Conservation (phyloP, 306 rosid species). For the Lagenaria siceraria region DNA sequence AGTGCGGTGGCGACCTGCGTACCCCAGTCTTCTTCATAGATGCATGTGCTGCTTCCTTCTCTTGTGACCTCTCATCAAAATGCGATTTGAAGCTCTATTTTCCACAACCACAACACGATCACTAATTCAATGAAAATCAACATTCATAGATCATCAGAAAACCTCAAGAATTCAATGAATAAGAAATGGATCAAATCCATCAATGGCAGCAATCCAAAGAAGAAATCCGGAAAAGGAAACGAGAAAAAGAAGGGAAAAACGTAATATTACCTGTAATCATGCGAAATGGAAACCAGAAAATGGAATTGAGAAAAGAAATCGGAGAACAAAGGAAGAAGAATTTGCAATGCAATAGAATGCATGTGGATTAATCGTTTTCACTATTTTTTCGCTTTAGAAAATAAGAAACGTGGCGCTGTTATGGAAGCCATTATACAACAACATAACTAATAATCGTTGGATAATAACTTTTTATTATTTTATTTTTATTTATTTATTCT, state of each 20-base stretch:
- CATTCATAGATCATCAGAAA: background rate
- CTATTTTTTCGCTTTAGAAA: background rate
- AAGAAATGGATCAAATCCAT: too few relatives aligned
- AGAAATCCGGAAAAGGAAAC: background rate
- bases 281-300: background rate
- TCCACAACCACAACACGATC: background rate
- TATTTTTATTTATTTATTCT: too few relatives aligned
- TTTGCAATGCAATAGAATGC: background rate
- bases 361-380: background rate
- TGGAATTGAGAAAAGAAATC: background rate
- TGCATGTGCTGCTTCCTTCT: conserved; percentile 33
- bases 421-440: background rate
- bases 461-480: too few relatives aligned
- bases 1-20: conserved; percentile 27
- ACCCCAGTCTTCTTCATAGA: conserved; percentile 73
- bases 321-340: background rate
- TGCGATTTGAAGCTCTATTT: background rate
- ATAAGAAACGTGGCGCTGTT: too few relatives aligned
- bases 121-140: background rate
- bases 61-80: conserved; percentile 68
- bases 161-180: too few relatives aligned
- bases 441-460: background rate
- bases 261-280: background rate
- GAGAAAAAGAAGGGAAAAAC: background rate
- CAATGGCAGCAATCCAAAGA: too few relatives aligned